Base-by-base conservation (phyloP, 164 flowering plant genomes). In the Cinnamomum chago region DNA sequence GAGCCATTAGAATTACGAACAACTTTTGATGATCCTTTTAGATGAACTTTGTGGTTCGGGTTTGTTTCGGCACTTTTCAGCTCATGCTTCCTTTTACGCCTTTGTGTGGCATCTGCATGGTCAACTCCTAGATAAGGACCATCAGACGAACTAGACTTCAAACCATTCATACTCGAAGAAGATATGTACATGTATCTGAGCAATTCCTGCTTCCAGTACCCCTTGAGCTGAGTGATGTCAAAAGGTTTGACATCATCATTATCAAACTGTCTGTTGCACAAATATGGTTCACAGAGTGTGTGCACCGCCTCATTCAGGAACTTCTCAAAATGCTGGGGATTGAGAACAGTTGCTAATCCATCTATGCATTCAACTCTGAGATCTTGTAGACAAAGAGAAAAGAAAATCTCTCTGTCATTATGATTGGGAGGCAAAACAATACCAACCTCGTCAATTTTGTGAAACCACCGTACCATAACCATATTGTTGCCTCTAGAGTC, bases 391-490 rank as follows among this genome's bases (percentile, higher is more conserved):
- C 90, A 91, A 84, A 84, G 95, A 90, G 98, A 89, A 86, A 85
- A 92, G 90, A 90, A 92, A 88, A 94, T 83, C 91, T 94, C 98
- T 85, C 92, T 87, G 89, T 88, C 95, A 89, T 84, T 87, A 86
- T 77, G 83, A 72, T 81, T 75, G 81, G 76, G 86, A 85, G 93
- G 92, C 84, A 88, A 87, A 91, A 76, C 83, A 83, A 83, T 76
- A 86, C 88, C 94, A 87, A 92, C 90, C 90, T 94, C 98, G 81
- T 94, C 96, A 84, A 84, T 84, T 84, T 88, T 91, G 90, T 94
- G 96, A 91, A 91, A 92, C 98, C 98, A 94, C 66, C 90, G 96
- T 84, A 94, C 95, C 87, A 83, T 84, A 78, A 88, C 97, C 95
- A 89, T 90, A 82, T 85, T 94, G 82, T 84, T 86, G 82, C 89